A percentile compares a stretch with the other conserved stretches of the same genome.
These are phyloP conservation scores for Fomitiporia mediterranea DNA, from an alignment of 1,284 basidiomycete species.

Conservation along the genomic window DNA sequence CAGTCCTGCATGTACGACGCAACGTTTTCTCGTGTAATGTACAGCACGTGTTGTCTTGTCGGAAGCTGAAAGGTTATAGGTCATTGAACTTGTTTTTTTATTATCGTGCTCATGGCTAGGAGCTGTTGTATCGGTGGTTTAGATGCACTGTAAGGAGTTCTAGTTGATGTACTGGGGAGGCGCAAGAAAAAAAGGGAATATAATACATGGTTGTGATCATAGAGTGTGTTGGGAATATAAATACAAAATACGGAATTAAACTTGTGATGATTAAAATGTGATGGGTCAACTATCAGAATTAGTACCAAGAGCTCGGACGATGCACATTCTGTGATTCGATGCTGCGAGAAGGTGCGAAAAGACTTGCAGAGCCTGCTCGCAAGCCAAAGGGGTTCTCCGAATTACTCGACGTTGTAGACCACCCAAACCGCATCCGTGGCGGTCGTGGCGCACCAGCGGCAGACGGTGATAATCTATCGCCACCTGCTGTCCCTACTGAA, in stretches of 20 bases:
- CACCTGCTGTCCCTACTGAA: neutral
- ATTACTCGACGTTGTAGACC: constrained; percentile 2
- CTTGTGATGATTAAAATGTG: no score
- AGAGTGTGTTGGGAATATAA: neutral
- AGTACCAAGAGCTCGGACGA: constrained; percentile 19
- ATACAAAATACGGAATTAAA: no score
- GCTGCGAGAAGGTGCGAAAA: constrained; percentile 14
- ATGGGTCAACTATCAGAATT: neutral
- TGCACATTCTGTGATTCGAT: constrained; percentile 1
- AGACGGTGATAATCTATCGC: neutral
- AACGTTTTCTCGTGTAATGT: constrained; percentile 10
- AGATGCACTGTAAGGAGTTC: neutral
- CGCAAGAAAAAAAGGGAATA: constrained; percentile 2
- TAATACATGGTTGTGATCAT: neutral
- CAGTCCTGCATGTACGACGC: constrained; percentile 13
- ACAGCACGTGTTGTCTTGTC: constrained; percentile 10
- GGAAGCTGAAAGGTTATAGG: constrained; percentile 12
- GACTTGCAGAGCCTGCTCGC: constrained; percentile 7
- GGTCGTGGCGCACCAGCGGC: neutral
- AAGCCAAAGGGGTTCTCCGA: neutral
- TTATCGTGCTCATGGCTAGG: neutral
- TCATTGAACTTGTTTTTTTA: neutral
- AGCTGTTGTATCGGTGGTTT: neutral
- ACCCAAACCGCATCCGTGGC: constrained; percentile 6
- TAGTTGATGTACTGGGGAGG: neutral